Conservation (phyloP, 2,329 filamentous ascomycete genomes). For the Penicillium sp. region DNA sequence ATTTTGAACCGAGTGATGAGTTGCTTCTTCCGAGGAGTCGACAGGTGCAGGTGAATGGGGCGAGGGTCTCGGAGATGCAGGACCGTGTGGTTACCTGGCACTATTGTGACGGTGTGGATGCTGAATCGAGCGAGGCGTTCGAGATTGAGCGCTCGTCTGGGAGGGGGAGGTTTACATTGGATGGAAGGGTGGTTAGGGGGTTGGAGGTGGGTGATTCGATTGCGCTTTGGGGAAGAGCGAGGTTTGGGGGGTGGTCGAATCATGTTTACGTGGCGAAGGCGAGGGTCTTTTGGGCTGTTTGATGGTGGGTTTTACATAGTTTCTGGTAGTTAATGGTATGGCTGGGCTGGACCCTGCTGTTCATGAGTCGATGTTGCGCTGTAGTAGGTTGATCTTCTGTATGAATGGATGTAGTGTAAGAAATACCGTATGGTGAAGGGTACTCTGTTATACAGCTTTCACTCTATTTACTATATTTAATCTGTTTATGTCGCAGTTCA, state of each 20-base stretch:
- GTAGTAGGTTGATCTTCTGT: too few relatives aligned
- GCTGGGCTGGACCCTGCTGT: neutral
- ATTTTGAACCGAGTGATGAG: conserved; percentile 28
- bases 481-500: too few relatives aligned
- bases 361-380: neutral
- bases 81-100: conserved; percentile 40
- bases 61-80: conserved; percentile 23
- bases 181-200: conserved; percentile 39
- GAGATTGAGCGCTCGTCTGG: conserved; percentile 36
- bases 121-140: conserved; percentile 37
- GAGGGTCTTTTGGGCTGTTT: conserved; percentile 44
- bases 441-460: too few relatives aligned
- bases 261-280: conserved; percentile 35
- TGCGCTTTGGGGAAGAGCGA: conserved; percentile 42
- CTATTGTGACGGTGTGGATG: conserved; percentile 39
- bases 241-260: conserved; percentile 44
- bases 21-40: conserved; percentile 33
- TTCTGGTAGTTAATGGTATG: too few relatives aligned
- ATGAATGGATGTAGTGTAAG: too few relatives aligned
- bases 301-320: conserved; percentile 3
- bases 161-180: conserved; percentile 39
- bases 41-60: conserved; percentile 38
- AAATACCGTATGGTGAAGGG: too few relatives aligned
- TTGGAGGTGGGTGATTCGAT: conserved; percentile 43
- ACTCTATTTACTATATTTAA: too few relatives aligned